Base-by-base conservation (phyloP, 208 protist species). In the Leptomonas seymouri region DNA sequence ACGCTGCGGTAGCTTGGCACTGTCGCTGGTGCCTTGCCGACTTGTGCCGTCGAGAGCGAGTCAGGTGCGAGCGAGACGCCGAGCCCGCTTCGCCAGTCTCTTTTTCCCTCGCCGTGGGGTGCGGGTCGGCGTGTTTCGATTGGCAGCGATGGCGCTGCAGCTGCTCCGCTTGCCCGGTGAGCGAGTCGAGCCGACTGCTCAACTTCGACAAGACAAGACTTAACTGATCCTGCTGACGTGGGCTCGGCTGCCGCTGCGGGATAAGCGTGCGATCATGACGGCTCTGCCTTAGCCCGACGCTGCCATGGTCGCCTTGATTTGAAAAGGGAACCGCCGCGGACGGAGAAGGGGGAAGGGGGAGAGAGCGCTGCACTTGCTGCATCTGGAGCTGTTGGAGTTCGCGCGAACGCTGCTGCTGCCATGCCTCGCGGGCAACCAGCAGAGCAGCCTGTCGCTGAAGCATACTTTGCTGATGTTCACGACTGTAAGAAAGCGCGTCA, bases 401-500 rank as follows among this genome's bases (percentile, higher is more conserved):
- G 7, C 62, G 67, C 20, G 48, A 31, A 11, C 63, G 62, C 18
- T 74, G 30, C 39, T 67, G 61, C 27, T 74, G 71, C 49, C 61
- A 82, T 34, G 69, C 67, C 23, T 74, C 72, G 15, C 80, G 80
- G 27, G 71, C 75, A 1, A 60, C 64, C 34, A 67, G 50, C 23
- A 87, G 68, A 5, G 78, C 48, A 27, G 79, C 65, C 61, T 82
- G 82, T 6, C 78, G 78, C 28, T 73, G 54, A 53, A 60, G 76
- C 30, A 80, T 34, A 18, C 20, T 49, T n/a, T 62, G 60, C 51
- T 70, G 65, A 36, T 74, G 67, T 16, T 73, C 51, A 28, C 68
- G 50, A 18, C 71, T 71, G 59, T 81, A 87, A 3, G 55, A 67
- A 12, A 80, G n/a, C 0, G 80, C 79, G 30, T 87, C 85, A 4